A percentile compares a stretch with the other conserved stretches of the same genome.
These are phyloP conservation scores for Paraglomus occultum DNA, from an alignment of 192 early-diverging fungal species.

Conservation along the genomic window DNA sequence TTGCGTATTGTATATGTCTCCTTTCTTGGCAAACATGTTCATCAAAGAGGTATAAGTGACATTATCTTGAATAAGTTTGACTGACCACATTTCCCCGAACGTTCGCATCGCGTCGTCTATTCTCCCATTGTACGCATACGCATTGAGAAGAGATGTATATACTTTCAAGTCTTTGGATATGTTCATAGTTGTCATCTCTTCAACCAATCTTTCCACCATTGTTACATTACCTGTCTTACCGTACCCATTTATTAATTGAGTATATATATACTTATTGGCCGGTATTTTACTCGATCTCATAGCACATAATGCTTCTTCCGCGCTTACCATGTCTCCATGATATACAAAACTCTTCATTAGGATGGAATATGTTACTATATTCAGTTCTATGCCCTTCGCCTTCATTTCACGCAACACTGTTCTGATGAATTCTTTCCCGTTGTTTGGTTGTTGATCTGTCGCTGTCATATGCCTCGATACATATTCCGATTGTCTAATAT, in stretches of 20 bases:
- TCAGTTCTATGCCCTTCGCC: neutral
- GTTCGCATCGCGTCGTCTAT: neutral
- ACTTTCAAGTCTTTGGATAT: constrained; percentile 2
- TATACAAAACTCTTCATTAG: constrained; percentile 15
- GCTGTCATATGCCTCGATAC: neutral
- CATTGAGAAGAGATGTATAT: constrained; percentile 28
- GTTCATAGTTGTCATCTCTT: constrained; percentile 3
- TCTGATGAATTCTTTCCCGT: neutral
- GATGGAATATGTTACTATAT: constrained; percentile 20
- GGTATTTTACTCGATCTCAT: neutral
- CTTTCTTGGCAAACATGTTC: constrained; percentile 16
- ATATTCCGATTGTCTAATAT: neutral
- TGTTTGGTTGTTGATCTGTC: neutral
- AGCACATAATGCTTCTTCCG: constrained; percentile 12
- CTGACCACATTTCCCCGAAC: constrained; percentile 27
- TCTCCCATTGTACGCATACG: constrained; percentile 7
- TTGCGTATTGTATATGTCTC: constrained; percentile 5
- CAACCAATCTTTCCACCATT: neutral
- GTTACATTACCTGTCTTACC: constrained; percentile 2
- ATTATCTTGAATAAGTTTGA: neutral
- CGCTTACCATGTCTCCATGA: constrained; percentile 16
- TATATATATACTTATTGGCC: constrained; percentile 24
- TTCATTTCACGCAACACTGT: constrained; percentile 11
- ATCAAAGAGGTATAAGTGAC: constrained; percentile 24
- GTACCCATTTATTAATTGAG: constrained; percentile 17